phyloP scores from a whole-genome alignment of 1,284 basidiomycete genomes.

The Ceratobasidium sp. region DNA sequence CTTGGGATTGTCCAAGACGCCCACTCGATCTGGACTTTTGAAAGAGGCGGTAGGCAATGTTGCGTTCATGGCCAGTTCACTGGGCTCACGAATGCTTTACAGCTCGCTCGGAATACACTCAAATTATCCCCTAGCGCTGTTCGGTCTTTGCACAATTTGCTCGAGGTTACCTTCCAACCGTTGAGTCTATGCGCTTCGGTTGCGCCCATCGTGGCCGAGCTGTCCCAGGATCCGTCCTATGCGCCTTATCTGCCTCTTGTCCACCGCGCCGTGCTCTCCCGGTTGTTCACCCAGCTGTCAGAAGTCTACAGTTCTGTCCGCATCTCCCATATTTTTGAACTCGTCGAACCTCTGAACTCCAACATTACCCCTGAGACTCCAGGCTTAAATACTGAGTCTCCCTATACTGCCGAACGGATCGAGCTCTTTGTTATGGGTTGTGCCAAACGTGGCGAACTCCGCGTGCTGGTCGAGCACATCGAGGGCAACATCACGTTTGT shows the following conservation, averaged over 20 bases:
- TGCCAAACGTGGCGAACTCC: conserved; percentile 87
- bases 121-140: conserved; percentile 80
- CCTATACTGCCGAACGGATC: conserved; percentile 75
- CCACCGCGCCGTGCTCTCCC: conserved; percentile 90
- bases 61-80: conserved; percentile 13
- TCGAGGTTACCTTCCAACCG: conserved; percentile 96
- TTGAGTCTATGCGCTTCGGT: conserved; percentile 85
- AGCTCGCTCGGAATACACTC: conserved; percentile 86
- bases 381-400: conserved; percentile 38
- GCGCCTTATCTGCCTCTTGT: conserved; percentile 89
- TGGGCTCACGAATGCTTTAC: conserved; percentile 39
- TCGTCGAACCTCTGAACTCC: conserved; percentile 73
- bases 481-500: conserved; percentile 86
- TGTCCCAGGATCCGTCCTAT: conserved; percentile 64
- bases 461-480: conserved; percentile 90
- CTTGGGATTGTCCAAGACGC: conserved; percentile 84
- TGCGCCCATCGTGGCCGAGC: conserved; percentile 78
- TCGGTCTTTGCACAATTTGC: conserved; percentile 85
- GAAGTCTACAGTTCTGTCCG: conserved; percentile 94
- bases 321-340: conserved; percentile 74
- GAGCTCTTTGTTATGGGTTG: conserved; percentile 95
- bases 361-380: conserved; percentile 46
- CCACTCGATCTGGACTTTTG: conserved; percentile 85
- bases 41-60: conserved; percentile 75
- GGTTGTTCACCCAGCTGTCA: conserved; percentile 92